Base-by-base conservation (phyloP, 305 asterid genomes). In the Striga hermonthica region DNA sequence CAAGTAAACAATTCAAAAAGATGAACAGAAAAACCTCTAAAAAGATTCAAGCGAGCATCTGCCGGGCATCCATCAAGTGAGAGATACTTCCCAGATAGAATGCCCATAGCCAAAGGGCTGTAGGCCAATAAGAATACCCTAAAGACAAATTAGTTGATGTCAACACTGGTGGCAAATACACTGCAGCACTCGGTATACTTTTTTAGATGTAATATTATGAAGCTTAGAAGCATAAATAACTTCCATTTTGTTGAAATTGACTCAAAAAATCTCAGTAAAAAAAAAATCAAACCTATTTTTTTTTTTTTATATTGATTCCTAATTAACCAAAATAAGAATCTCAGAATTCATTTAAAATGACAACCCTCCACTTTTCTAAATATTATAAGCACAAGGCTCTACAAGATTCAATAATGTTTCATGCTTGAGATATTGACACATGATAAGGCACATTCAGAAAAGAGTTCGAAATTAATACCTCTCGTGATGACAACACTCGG, bases 101-200 rank as follows among this genome's bases (percentile, higher is more conserved):
- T 86, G 65, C 95, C 98, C 96, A 86, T 91, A 11, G 96, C 96
- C 84, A 91, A 76, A 74, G 95, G 96, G 72, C 96, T 89, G 79
- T 91, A 86, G 5, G 96, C 92, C 84, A 91, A 75, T 77, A 89
- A 78, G 75, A 82, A 73, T 55, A 83, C 83, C 80, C 98, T 88
- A 60, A 52, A 60, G 48, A 57, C 62, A 47, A 66, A 40, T 15
- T 22, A 74, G 43, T 28, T 54, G 55, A 38, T 68, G 48, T 72
- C 61, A 14, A 69, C 8, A 57, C 7, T 54, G 31, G 48, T 36
- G 36, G 69, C 5, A 57, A 59, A 10, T 66, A 40, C 15, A 22
- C 31, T 22, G 31, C 31, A 22, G 31, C 31, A 40, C 9, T n/a
- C 49, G 6, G 9, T 44, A 44, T 44, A 44, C 11, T 7, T 44